Evolutionary conservation across 1,284 basidiomycete species (phyloP).

Genomic region (Golubevia pallescens): DNA sequence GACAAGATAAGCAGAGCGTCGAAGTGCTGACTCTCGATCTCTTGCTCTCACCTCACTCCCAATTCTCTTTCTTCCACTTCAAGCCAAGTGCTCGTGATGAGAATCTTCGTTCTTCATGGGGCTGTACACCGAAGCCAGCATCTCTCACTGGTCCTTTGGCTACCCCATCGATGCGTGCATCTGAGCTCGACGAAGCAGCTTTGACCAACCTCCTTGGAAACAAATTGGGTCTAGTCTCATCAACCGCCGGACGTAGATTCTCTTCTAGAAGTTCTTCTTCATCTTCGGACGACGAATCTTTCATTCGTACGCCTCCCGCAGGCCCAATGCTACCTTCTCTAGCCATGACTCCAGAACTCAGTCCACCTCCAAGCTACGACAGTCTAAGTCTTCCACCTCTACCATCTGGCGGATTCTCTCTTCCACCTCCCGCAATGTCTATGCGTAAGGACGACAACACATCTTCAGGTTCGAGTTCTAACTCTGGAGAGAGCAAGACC

Average conservation of each 20-base stretch:
- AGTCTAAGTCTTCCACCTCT: constrained; percentile 42
- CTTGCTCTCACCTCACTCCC: not conserved
- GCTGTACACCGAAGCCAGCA: constrained; percentile 47
- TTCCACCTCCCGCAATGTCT: constrained; percentile 37
- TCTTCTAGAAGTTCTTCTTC: constrained; percentile 36
- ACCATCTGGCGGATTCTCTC: constrained; percentile 27
- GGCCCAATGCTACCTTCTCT: constrained; percentile 15
- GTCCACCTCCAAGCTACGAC: constrained; percentile 57
- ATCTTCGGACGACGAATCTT: constrained; percentile 39
- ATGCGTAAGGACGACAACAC: constrained; percentile 36
- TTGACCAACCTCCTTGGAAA: constrained; percentile 17
- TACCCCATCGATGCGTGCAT: constrained; percentile 9
- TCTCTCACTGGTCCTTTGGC: constrained; percentile 1
- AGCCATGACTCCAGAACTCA: constrained; percentile 38
- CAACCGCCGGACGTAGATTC: constrained; percentile 11
- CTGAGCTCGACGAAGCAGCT: constrained; percentile 20
- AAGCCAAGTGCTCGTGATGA: constrained; percentile 66
- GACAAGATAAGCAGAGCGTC: not conserved
- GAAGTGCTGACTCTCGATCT: not conserved
- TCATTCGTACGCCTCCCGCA: constrained; percentile 65
- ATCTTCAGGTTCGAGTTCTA: constrained; percentile 2
- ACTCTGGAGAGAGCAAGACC: constrained; percentile 29
- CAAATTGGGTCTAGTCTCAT: not conserved
- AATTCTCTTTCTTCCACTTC: constrained; percentile 59
- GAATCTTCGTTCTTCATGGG: constrained; percentile 67